These are phyloP conservation scores for Fabrea salina DNA, from an alignment of 169 alveolate species.

Conservation along the genomic window DNA sequence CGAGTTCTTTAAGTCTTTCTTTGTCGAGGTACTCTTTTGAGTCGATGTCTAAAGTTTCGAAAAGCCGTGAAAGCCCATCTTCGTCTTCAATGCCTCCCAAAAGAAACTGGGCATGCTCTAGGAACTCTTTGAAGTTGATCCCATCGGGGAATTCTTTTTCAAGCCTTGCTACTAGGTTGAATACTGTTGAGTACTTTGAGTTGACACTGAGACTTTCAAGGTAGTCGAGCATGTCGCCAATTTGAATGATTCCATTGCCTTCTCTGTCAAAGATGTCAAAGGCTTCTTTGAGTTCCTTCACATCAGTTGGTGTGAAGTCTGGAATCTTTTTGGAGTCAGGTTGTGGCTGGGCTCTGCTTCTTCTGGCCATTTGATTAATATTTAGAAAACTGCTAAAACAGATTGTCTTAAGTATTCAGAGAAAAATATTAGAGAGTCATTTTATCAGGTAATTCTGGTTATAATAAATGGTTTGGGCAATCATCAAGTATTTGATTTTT, in stretches of 20 bases:
- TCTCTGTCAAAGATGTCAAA: neutral
- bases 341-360: too few species aligned
- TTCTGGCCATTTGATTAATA: too few species aligned
- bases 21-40: neutral
- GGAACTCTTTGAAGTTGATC: neutral
- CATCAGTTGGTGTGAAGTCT: neutral
- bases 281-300: conserved; percentile 21
- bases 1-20: neutral
- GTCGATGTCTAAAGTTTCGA: conserved; percentile 9
- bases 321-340: neutral
- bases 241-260: neutral
- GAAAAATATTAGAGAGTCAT: too few species aligned
- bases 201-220: neutral
- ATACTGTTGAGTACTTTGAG: conserved; percentile 28
- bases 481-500: too few species aligned
- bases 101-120: neutral
- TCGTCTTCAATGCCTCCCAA: conserved; percentile 11
- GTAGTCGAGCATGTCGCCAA: neutral
- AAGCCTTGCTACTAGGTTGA: neutral
- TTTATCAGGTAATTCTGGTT: too few species aligned
- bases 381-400: too few species aligned
- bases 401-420: too few species aligned
- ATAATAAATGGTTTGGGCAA: too few species aligned
- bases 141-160: neutral
- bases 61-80: neutral